Evolutionary conservation across 2,329 filamentous ascomycete genomes (phyloP).

Genomic region (Fonsecaea pugnacius): DNA sequence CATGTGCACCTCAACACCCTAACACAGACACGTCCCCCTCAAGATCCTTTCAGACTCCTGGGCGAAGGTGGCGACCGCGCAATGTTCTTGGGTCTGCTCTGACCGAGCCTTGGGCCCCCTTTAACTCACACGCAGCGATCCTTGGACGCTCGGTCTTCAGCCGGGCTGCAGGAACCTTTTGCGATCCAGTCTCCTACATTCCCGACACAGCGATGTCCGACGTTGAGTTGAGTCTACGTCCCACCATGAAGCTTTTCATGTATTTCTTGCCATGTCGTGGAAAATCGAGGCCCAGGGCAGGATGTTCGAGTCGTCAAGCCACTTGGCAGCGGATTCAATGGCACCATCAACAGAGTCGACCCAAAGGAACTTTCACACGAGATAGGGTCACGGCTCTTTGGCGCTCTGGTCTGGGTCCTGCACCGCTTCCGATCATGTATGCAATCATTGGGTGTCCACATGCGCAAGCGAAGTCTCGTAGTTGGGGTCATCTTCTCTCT

Average conservation of each 20-base stretch:
- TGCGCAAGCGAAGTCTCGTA: conserved; percentile 12
- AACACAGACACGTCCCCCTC: conserved; percentile 9
- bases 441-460: conserved; percentile 21
- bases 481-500: conserved; percentile 15
- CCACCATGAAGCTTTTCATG: conserved; percentile 22
- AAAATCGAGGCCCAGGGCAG: conserved; percentile 48
- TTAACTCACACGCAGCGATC: neutral
- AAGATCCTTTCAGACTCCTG: conserved; percentile 33
- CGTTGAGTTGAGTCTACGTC: conserved; percentile 28
- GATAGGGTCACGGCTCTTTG: neutral
- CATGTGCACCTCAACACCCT: conserved; percentile 10
- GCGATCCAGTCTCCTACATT: conserved; percentile 63
- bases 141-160: neutral
- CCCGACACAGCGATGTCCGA: conserved; percentile 59
- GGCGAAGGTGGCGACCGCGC: neutral
- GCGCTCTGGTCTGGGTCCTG: conserved; percentile 3
- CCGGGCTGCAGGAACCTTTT: conserved; percentile 48
- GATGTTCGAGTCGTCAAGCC: conserved; percentile 43
- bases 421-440: conserved; percentile 12
- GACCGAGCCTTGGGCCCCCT: neutral
- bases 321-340: conserved; percentile 48
- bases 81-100: neutral
- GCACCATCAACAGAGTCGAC: conserved; percentile 37
- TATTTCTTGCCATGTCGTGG: conserved; percentile 33
- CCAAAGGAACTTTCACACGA: conserved; percentile 3